Conservation (phyloP, 495 filamentous ascomycete genomes). For the Chaetomium fimeti region DNA sequence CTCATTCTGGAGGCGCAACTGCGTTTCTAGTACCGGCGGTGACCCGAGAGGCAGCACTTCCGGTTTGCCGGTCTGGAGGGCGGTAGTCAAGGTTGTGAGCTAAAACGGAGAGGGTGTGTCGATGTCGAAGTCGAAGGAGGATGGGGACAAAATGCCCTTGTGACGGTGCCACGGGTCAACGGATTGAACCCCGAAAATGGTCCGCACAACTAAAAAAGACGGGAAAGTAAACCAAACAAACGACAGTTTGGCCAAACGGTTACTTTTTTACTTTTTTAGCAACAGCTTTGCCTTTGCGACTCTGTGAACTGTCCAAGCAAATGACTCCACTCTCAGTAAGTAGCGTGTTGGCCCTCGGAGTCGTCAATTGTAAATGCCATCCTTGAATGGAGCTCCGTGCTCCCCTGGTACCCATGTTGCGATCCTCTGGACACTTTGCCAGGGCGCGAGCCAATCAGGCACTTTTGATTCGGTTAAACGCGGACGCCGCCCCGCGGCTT, state of each 20-base stretch:
- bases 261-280: neutral
- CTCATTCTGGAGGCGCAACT: conserved; percentile 40
- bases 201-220: neutral
- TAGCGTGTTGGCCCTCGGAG: neutral
- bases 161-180: conserved; percentile 7
- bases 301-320: neutral
- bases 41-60: neutral
- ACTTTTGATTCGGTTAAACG: neutral
- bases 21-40: neutral
- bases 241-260: neutral
- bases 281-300: neutral
- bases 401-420: neutral
- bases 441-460: conserved; percentile 7
- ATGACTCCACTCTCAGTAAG: neutral
- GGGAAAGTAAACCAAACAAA: neutral
- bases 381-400: conserved; percentile 4
- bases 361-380: conserved; percentile 10
- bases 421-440: conserved; percentile 10
- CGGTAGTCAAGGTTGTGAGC: neutral
- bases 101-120: neutral
- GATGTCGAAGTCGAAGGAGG: neutral
- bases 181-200: neutral
- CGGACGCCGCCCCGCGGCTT: conserved; percentile 4
- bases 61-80: neutral
- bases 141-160: conserved; percentile 23